Evolutionary conservation across 257 asterid genomes (phyloP), one percentile per base, ranked within the genome.

Genomic region (Dorcoceras hygrometricum): DNA sequence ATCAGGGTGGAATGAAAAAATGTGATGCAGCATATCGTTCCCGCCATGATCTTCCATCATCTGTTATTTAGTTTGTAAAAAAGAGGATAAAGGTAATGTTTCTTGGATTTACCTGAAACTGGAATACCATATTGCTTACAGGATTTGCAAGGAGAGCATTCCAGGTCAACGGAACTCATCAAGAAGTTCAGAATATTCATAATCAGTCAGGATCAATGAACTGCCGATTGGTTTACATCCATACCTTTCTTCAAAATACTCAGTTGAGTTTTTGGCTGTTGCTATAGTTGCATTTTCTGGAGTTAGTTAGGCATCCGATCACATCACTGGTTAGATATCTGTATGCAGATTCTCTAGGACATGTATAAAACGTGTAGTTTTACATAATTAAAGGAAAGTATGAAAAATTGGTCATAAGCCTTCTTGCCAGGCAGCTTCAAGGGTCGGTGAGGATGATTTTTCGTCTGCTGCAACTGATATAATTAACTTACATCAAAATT

Each of bases 291-390:
- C 24, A 11, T 28, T 22, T 50, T 20, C 7, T n/a, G n/a, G 55
- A 53, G 27, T 66, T 66, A 23, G 63, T 54, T 10, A 66, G 71
- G 63, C 71, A 66, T 2, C 14, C 8, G 8, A 66, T 55, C 1
- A 34, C 23, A 9, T 14, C 4, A 9, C 4, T 7, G 20, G 1
- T 4, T 43, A 54, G 18, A 5, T 61, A 6, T 22, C 28, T 20
- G 9, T 10, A 0, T n/a, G 27, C 20, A 23, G 18, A 31, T 7
- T 32, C 18, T 29, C 20, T 18, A n/a, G 77, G 74, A 62, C 86
- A 78, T 25, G 20, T 31, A 50, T 60, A 68, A 56, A 73, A 76
- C 1, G 80, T 81, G 31, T 76, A 78, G 25, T 71, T 71, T n/a
- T 27, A 39, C 36, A 55, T 63, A 73, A 11, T 7, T 22, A 25